phyloP scores from a whole-genome alignment of 2,329 filamentous ascomycete genomes.

The Aureobasidium namibiae region DNA sequence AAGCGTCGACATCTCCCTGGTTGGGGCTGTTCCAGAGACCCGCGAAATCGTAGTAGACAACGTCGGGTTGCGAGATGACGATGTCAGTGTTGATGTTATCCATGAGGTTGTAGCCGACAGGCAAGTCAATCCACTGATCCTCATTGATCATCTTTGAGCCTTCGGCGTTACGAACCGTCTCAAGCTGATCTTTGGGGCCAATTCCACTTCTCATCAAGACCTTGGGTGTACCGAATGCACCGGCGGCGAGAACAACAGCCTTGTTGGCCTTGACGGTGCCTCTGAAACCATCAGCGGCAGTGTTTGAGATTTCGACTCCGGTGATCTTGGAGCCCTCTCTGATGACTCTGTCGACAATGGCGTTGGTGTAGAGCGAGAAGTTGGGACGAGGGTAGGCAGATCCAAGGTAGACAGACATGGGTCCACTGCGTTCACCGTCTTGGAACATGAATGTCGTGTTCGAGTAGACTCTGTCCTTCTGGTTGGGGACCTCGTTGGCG shows the following conservation, averaged over 20 bases:
- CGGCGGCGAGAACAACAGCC: constrained; percentile 7
- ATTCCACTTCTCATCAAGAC: constrained; percentile 9
- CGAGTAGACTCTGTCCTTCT: constrained; percentile 43
- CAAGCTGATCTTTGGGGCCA: constrained; percentile 7
- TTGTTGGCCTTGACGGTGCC: constrained; percentile 4
- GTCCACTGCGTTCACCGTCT: constrained; percentile 43
- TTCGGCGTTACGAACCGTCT: constrained; percentile 5
- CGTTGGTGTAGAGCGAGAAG: constrained; percentile 39
- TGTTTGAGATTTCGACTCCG: constrained; percentile 25
- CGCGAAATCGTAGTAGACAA: constrained; percentile 11
- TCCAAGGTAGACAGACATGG: constrained; percentile 43
- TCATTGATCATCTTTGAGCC: constrained; percentile 8
- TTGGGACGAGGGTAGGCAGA: constrained; percentile 34
- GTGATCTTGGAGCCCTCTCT: constrained; percentile 34
- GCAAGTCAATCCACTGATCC: constrained; percentile 12
- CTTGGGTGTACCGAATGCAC: constrained; percentile 12
- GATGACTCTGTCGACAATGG: constrained; percentile 37
- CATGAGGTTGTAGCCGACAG: constrained; percentile 11
- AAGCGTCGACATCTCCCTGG: constrained; percentile 2
- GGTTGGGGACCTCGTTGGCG: constrained; percentile 38
- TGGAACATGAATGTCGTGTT: constrained; percentile 42
- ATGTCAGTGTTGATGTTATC: constrained; percentile 15
- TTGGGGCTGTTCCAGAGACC: constrained; percentile 5
- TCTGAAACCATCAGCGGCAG: neutral
- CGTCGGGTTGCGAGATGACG: constrained; percentile 10